Evolutionary conservation across 2,329 filamentous ascomycete species (phyloP).

Genomic region (Neurospora sp.): DNA sequence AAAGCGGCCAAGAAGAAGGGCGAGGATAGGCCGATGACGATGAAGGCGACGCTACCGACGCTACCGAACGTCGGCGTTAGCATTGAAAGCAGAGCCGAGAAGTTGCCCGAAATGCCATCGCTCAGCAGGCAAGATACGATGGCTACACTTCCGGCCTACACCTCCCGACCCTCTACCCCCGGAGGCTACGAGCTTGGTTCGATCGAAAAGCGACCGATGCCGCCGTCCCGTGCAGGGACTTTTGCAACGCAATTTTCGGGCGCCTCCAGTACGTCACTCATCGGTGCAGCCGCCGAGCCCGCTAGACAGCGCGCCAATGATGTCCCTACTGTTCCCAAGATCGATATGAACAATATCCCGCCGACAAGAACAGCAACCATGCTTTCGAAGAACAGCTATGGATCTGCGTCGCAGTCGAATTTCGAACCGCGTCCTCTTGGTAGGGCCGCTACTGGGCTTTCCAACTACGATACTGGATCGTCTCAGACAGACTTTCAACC

Average conservation of each 20-base stretch:
- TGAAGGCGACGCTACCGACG: slow-evolving; percentile 59
- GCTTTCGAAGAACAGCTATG: neutral
- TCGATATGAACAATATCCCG: slow-evolving; percentile 4
- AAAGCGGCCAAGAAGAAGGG: slow-evolving; percentile 44
- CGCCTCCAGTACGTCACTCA: slow-evolving; percentile 18
- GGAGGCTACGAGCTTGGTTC: slow-evolving; percentile 41
- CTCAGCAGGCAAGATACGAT: slow-evolving; percentile 50
- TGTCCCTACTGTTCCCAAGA: slow-evolving; percentile 16
- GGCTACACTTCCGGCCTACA: slow-evolving; percentile 51
- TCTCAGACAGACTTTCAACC: neutral
- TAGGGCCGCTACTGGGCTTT: neutral
- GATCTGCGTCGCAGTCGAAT: neutral
- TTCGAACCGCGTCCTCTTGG: neutral
- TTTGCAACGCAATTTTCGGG: slow-evolving; percentile 19
- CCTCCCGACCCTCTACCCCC: slow-evolving; percentile 47
- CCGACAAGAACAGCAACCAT: slow-evolving; percentile 7
- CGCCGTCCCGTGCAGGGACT: slow-evolving; percentile 25
- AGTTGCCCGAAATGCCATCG: slow-evolving; percentile 47
- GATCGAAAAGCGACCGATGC: slow-evolving; percentile 38
- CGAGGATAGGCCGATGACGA: slow-evolving; percentile 37
- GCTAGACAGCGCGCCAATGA: slow-evolving; percentile 19
- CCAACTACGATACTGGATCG: neutral
- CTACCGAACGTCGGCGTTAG: slow-evolving; percentile 40
- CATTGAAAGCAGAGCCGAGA: slow-evolving; percentile 28
- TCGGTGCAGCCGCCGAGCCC: slow-evolving; percentile 22